Evolutionary conservation across 345 rosid species (phyloP), one percentile per base, ranked within the genome.

Genomic region (Salix brachista): DNA sequence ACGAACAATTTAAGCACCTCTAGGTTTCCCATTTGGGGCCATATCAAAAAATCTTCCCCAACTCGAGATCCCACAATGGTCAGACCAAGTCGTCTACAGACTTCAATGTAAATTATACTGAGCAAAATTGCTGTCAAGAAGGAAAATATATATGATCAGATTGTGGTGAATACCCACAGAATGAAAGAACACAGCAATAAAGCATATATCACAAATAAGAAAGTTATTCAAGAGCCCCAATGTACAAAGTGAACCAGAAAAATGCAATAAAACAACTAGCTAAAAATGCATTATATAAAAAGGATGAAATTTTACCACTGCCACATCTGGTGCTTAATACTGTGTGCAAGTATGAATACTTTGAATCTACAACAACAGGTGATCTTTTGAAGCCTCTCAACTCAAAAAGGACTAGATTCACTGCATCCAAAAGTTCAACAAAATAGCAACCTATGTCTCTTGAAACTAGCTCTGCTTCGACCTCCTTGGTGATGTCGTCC

Each of bases 1-100:
- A 54, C 50, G 41, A 25, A 65, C 61, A 78, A 69, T 73, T 69
- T 28, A 85, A 80, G 64, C 81, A 90, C 94, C 91, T 91, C 98
- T 18, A 88, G 97, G 80, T 92, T 86, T 79, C 80, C 94, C n/a
- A 83, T 82, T 78, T 89, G 88, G 88, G 97, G 98, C 98, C 98
- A 94, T 82, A 94, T 92, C 86, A 94, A 79, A 88, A 94, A 92
- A 75, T 94, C 97, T 84, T 89, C 98, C 89, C 98, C 97, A 48
- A 94, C 98, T 61, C 89, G 90, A 88, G 98, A 92, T 89, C 98
- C 98, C 83, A 94, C 91, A 69, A 94, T 89, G 72, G 88, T 85
- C 80, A 94, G 85, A 78, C 86, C 84, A 34, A 94, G 91, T 73
- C 94, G 86, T 83, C 76, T 85, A 82, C 97, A 94, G 75, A 94